Evolutionary conservation across 164 flowering plant species (phyloP).

Genomic region (Chloranthus sessilifolius): DNA sequence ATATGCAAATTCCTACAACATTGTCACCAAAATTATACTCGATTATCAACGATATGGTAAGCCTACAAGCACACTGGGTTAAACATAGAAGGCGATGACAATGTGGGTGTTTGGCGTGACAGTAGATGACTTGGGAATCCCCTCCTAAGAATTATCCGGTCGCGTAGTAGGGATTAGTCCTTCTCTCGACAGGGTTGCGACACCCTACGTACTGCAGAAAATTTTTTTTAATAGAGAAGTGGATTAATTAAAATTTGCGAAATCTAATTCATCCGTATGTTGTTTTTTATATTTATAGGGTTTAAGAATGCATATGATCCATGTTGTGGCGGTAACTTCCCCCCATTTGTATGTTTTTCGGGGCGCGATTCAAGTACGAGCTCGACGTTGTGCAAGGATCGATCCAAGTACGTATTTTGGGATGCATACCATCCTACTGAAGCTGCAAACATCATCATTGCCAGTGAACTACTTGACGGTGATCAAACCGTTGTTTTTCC

Average conservation of each 20-base stretch:
- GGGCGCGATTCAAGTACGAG: constrained; percentile 19
- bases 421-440: constrained; percentile 65
- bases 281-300: constrained; percentile 23
- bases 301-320: constrained; percentile 46
- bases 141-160: no score
- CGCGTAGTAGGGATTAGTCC: no score
- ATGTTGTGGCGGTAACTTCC: constrained; percentile 57
- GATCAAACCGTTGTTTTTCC: constrained; percentile 31
- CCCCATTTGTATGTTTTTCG: constrained; percentile 48
- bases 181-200: no score
- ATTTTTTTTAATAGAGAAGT: no score
- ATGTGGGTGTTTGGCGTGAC: background rate
- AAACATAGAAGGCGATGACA: background rate
- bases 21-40: constrained; percentile 30
- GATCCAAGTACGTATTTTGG: constrained; percentile 71
- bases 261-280: background rate
- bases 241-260: no score
- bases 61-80: background rate
- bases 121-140: no score
- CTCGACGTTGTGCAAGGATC: constrained; percentile 36
- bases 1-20: constrained; percentile 48
- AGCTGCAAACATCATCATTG: constrained; percentile 44
- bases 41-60: constrained; percentile 42
- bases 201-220: no score
- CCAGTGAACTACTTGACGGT: constrained; percentile 37